phyloP scores from a whole-genome alignment of 1,284 basidiomycete genomes.

The Pseudozyma hubeiensis region DNA sequence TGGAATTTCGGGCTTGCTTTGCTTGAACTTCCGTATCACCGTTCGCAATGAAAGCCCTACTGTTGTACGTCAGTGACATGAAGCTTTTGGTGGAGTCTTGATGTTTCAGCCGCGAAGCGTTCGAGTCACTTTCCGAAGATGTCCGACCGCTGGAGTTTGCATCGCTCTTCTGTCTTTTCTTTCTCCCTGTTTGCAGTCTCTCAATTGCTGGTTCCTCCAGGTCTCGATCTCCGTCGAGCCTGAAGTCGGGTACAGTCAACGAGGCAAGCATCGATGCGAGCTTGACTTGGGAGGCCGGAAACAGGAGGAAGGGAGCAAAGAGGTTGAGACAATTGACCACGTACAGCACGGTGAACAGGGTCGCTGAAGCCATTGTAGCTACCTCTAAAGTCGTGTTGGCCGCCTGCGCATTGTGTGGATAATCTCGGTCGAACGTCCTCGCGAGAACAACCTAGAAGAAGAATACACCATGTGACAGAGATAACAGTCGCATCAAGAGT shows the following conservation, averaged over 20 bases:
- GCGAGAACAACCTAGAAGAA: slow-evolving; percentile 6
- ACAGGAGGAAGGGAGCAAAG: slow-evolving; percentile 37
- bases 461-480: background rate
- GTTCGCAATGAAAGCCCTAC: background rate
- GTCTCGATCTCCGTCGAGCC: background rate
- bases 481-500: background rate
- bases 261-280: slow-evolving; percentile 25
- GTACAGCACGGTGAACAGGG: slow-evolving; percentile 30
- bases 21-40: too few relatives aligned
- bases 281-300: slow-evolving; percentile 30
- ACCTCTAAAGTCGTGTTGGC: slow-evolving; percentile 6
- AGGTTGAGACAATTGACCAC: slow-evolving; percentile 32
- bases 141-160: background rate
- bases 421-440: background rate
- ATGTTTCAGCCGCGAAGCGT: background rate
- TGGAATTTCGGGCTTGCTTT: too few relatives aligned
- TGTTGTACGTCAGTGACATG: background rate
- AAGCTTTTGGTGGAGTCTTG: slow-evolving; percentile 6
- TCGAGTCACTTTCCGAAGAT: background rate
- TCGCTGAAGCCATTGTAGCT: slow-evolving; percentile 9
- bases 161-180: background rate
- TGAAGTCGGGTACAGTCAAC: background rate
- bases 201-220: background rate
- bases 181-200: background rate
- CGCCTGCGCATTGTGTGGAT: slow-evolving; percentile 8